phyloP scores from a whole-genome alignment of 805 yeast genomes.

The Aciculoconidium aculeatum region DNA sequence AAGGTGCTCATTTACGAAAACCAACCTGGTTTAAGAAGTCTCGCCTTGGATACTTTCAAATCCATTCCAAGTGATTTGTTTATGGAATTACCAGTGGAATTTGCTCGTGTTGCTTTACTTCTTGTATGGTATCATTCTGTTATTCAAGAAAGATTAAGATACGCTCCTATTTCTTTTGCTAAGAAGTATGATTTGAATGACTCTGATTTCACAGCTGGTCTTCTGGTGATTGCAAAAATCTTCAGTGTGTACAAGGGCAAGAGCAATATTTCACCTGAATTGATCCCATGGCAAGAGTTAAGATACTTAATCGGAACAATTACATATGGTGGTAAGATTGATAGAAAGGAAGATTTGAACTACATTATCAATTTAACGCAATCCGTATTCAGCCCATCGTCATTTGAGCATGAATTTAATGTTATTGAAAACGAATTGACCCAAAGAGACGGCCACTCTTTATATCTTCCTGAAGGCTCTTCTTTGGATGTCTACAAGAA shows the following conservation, averaged over 20 bases:
- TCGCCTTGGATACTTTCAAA: slow-evolving; percentile 35
- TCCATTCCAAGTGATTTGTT: slow-evolving; percentile 13
- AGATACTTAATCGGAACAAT: slow-evolving; percentile 45
- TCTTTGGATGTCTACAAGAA: slow-evolving; percentile 22
- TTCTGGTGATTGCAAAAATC: slow-evolving; percentile 37
- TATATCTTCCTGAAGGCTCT: slow-evolving; percentile 47
- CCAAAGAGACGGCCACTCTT: slow-evolving; percentile 6
- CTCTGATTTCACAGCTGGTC: slow-evolving; percentile 55
- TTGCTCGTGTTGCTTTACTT: slow-evolving; percentile 44
- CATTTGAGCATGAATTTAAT: slow-evolving; percentile 40
- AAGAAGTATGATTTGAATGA: slow-evolving; percentile 66
- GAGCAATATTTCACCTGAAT: slow-evolving; percentile 9
- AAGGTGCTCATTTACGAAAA: slow-evolving; percentile 57
- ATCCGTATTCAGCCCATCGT: slow-evolving; percentile 30
- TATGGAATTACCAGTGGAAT: slow-evolving; percentile 33
- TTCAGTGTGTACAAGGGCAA: slow-evolving; percentile 15
- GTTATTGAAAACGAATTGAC: slow-evolving; percentile 27
- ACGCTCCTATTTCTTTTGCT: slow-evolving; percentile 57
- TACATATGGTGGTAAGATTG: slow-evolving; percentile 64
- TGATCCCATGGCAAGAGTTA: slow-evolving; percentile 52
- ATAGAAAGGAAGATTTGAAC: slow-evolving; percentile 33
- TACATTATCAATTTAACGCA: slow-evolving; percentile 29
- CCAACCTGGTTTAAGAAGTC: slow-evolving; percentile 51
- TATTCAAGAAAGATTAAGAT: slow-evolving; percentile 52
- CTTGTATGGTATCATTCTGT: slow-evolving; percentile 69